Base-by-base conservation (phyloP, 257 asterid species). In the Paraleonurus japonicus region DNA sequence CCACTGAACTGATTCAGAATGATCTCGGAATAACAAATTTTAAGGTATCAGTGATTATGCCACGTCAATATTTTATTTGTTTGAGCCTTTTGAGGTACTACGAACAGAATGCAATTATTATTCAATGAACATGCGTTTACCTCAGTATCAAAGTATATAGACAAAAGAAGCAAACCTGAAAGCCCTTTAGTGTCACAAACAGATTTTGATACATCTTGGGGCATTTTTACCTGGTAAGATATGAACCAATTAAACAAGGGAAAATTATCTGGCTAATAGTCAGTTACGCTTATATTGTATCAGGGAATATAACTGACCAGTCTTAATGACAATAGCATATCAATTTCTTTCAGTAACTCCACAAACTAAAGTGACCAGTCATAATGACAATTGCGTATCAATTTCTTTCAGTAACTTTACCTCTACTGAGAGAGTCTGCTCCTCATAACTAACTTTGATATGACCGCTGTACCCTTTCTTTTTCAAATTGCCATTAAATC, bases 121-220 rank as follows among this genome's bases (percentile, higher is more conserved):
- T 15, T 20, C 8, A 61, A 60, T n/a, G 8, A 27, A 54, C 27
- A 51, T 6, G 59, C 8, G 7, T 51, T 19, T 20, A 51, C 26
- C 13, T 2, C 26, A 43, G 26, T 45, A 54, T 39, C 9, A 19
- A 71, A 48, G 45, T 48, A 19, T 9, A 60, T 30, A 24, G 39
- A 59, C 47, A 71, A 61, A 73, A 58, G 57, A 76, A 63, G 39
- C 71, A 69, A 71, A 92, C 98, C 96, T 80, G 98, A 89, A 77
- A 92, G 96, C 71, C 96, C 98, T 83, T 96, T 85, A 28, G 98
- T 92, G 81, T 92, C 98, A 24, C 83, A 86, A 66, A 92, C 89
- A 7, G 86, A 61, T 80, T 82, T 87, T 75, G 98, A 88, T 71
- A 92, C 94, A 80, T 92, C 98, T 79, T 92, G 98, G 62, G 98